phyloP scores from a whole-genome alignment of 1,284 basidiomycete species.

The Ganoderma meredithae region DNA sequence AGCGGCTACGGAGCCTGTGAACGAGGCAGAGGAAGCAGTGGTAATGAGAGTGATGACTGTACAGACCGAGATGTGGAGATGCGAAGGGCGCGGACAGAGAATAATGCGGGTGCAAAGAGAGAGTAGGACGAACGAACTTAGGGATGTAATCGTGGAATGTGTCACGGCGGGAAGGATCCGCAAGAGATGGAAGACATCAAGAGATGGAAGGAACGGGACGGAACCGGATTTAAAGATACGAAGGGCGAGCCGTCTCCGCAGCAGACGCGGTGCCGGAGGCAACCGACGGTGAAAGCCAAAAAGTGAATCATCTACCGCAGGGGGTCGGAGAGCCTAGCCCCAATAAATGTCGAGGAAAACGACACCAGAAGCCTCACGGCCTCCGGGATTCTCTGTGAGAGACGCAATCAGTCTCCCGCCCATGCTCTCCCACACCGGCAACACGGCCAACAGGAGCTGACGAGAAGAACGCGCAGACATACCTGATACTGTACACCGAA shows the following conservation, averaged over 20 bases:
- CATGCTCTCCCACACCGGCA: neutral
- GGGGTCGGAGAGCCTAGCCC: neutral
- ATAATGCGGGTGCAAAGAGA: neutral
- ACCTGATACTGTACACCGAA: neutral
- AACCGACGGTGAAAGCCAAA: constrained; percentile 5
- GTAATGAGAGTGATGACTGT: constrained; percentile 1
- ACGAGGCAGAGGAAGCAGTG: neutral
- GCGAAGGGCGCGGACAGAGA: neutral
- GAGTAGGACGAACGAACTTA: constrained; percentile 2
- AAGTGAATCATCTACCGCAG: neutral
- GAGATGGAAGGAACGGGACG: neutral
- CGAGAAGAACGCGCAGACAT: neutral
- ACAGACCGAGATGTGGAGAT: neutral
- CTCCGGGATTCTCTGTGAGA: constrained; percentile 2
- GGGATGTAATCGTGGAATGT: neutral
- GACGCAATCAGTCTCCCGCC: neutral
- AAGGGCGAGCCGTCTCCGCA: neutral
- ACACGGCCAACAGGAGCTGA: neutral
- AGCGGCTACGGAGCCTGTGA: neutral
- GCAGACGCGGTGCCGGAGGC: neutral
- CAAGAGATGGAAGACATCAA: neutral
- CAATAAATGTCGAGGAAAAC: neutral
- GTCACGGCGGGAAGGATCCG: neutral
- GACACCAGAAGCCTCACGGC: neutral
- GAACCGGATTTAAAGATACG: neutral